Evolutionary conservation across 176 grass and related monocot genomes (phyloP), one percentile per base, ranked within the genome.

Genomic region (Bolboschoenus planiculmis): DNA sequence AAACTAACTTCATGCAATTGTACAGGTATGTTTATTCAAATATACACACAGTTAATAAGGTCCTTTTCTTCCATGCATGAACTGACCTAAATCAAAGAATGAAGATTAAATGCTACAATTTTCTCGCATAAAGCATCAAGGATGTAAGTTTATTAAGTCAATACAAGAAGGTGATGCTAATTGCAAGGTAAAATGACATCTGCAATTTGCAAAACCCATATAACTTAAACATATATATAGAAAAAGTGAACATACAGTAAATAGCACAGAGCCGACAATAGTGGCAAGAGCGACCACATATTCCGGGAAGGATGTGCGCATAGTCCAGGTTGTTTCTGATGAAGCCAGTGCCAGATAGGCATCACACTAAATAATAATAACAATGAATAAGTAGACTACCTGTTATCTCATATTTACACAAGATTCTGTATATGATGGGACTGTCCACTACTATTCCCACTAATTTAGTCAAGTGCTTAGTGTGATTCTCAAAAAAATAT

Each of bases 231-330:
- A 50, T 29, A 29, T 65, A 67, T n/a, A 42, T 9, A 71, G 36
- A 86, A 83, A 64, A 56, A 53, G n/a, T 65, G 27, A 86, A 85
- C 87, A 77, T 85, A 99, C 96, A 0, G 93, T 89, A 42, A 99
- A 99, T 77, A 99, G 89, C 72, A 99, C 96, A 83, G 96, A 99
- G 89, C 96, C 96, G 78, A 93, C 96, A 8, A 99, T 91, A 54
- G 96, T 99, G 79, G 93, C 87, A 68, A 99, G 92, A 87, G 97
- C 97, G 54, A 99, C 97, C 10, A 99, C 88, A 83, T 99, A 99
- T 93, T 95, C 97, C 55, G 97, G 97, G 85, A 99, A 99, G 68
- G 86, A 87, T 30, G 97, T 57, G 4, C 93, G 90, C 97, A 96
- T 95, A 65, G 97, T 96, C 97, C 97, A 99, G 53, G 93, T 99